These are phyloP conservation scores for Acanthamoeba quina DNA, from an alignment of 208 protist species.

Conservation along the genomic window DNA sequence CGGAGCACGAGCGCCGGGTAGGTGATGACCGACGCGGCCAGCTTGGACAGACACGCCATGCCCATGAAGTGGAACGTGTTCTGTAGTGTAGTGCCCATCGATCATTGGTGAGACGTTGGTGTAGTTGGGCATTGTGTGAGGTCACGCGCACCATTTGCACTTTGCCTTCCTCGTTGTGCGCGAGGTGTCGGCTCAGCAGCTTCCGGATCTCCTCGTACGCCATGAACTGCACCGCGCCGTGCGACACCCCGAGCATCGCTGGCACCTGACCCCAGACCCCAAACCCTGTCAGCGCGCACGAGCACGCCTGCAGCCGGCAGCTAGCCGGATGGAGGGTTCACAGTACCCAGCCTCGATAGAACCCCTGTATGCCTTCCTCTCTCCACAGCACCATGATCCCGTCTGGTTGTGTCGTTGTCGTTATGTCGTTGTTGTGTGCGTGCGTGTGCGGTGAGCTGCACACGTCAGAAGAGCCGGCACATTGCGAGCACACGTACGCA, in stretches of 20 bases:
- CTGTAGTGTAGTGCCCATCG: too few species aligned
- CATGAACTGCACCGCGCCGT: slow-evolving; percentile 82
- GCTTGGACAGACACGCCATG: slow-evolving; percentile 70
- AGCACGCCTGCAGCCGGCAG: background rate
- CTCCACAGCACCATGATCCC: slow-evolving; percentile 21
- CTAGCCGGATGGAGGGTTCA: background rate
- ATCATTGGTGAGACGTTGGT: too few species aligned
- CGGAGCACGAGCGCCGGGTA: slow-evolving; percentile 80
- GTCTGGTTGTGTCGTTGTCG: background rate
- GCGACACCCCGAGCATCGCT: slow-evolving; percentile 76
- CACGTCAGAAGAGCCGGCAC: too few species aligned
- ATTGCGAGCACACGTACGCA: background rate
- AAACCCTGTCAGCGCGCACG: background rate
- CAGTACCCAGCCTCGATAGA: slow-evolving; percentile 33
- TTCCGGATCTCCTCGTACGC: slow-evolving; percentile 82
- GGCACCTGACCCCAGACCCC: slow-evolving; percentile 51
- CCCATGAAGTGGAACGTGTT: slow-evolving; percentile 40
- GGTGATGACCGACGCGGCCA: slow-evolving; percentile 73
- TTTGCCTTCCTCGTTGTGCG: background rate
- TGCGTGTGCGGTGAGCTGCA: background rate
- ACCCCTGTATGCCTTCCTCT: slow-evolving; percentile 12
- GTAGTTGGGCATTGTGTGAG: too few species aligned
- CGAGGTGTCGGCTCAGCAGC: slow-evolving; percentile 5
- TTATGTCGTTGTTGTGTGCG: background rate
- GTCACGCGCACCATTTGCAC: slow-evolving; percentile 26